A percentile compares a stretch with the other conserved stretches of the same genome.
phyloP scores from a whole-genome alignment of 768 basidiomycete genomes.

The Mycena venus region DNA sequence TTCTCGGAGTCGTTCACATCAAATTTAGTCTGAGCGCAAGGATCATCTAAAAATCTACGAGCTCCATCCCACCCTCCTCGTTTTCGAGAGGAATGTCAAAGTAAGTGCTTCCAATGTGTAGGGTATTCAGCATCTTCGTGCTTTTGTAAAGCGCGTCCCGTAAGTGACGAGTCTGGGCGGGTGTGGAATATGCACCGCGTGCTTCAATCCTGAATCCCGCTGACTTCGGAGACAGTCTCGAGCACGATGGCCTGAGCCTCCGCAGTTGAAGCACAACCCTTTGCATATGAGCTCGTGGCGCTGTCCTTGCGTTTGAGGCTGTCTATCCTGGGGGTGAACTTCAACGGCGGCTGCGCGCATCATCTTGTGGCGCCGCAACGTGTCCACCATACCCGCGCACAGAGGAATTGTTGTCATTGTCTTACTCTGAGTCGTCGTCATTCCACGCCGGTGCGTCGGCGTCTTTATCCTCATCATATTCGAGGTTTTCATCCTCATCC shows the following conservation, averaged over 20 bases:
- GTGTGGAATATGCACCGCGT: background rate
- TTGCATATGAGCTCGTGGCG: background rate
- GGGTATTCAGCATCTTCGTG: background rate
- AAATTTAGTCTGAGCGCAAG: background rate
- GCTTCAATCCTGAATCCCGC: background rate
- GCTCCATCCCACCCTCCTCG: conserved; percentile 1
- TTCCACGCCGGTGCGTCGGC: background rate
- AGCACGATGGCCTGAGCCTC: background rate
- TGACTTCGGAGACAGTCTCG: background rate
- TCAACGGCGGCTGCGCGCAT: no score
- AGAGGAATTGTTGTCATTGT: background rate
- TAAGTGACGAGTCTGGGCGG: background rate
- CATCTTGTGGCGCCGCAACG: background rate
- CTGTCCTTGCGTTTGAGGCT: no score
- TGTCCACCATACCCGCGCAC: background rate
- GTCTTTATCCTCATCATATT: background rate
- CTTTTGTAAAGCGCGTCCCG: background rate
- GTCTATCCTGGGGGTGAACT: no score
- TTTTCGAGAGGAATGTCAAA: background rate
- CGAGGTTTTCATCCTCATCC: background rate
- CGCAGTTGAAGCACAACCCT: conserved; percentile 1
- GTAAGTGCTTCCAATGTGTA: background rate
- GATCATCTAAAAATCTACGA: background rate
- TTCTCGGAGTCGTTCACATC: background rate
- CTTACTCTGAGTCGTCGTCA: background rate